A percentile compares a stretch with the other conserved stretches of the same genome.
phyloP scores from a whole-genome alignment of 176 grass and related monocot genomes.

The Eragrostis curvula region DNA sequence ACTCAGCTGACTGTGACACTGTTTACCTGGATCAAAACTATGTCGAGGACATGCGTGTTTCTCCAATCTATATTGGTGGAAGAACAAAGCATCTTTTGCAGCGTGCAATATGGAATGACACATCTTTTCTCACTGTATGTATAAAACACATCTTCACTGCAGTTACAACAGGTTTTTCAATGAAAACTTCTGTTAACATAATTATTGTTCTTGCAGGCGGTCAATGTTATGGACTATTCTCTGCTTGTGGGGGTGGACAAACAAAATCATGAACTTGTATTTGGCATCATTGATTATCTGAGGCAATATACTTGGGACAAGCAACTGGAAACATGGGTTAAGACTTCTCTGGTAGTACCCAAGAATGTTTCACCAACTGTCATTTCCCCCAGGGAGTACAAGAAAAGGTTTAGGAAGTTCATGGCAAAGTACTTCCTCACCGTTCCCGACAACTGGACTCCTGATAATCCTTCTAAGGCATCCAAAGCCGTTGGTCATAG shows the following conservation, averaged over 20 bases:
- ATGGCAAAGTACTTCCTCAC: conserved; percentile 80
- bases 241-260: conserved; percentile 91
- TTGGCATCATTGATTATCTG: conserved; percentile 95
- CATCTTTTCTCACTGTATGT: conserved; percentile 94
- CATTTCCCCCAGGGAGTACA: conserved; percentile 83
- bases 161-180: conserved; percentile 38
- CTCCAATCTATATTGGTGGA: conserved; percentile 94
- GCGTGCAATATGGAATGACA: conserved; percentile 98
- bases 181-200: conserved; percentile 27
- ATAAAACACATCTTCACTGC: conserved; percentile 33
- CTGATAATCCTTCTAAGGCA: conserved; percentile 50
- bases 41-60: conserved; percentile 77
- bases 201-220: conserved; percentile 67
- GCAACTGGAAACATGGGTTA: conserved; percentile 91
- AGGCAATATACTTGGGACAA: conserved; percentile 98
- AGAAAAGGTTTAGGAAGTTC: conserved; percentile 91
- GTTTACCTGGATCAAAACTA: conserved; percentile 95
- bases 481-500: conserved; percentile 66
- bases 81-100: conserved; percentile 93
- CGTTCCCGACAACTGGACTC: conserved; percentile 79
- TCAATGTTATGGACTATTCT: conserved; percentile 96
- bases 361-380: conserved; percentile 85
- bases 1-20: conserved; percentile 55
- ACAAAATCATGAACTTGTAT: conserved; percentile 76
- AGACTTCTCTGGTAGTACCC: conserved; percentile 81